These are phyloP conservation scores for Verticillium zaregamsianum DNA, from an alignment of 2,329 filamentous ascomycete species.

Conservation along the genomic window DNA sequence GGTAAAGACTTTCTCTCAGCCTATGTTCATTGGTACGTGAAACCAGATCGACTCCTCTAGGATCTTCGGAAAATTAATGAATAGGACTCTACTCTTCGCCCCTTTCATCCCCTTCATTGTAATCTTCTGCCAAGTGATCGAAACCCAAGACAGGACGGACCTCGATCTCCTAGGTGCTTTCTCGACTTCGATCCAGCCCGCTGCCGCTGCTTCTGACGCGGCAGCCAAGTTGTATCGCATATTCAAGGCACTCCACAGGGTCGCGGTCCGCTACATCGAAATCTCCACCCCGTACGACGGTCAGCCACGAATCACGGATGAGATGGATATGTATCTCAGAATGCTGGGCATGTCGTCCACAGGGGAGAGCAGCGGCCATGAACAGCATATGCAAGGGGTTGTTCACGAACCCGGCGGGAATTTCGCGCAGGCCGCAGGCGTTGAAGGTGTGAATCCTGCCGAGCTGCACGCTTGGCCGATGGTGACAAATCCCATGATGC, in stretches of 20 bases:
- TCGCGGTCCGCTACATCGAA: slow-evolving; percentile 56
- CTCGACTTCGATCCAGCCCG: slow-evolving; percentile 43
- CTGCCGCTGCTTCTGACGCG: slow-evolving; percentile 38
- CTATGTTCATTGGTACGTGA: slow-evolving; percentile 36
- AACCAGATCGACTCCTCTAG: background rate
- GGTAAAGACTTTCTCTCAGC: slow-evolving; percentile 28
- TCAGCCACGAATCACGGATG: slow-evolving; percentile 17
- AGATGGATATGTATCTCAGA: slow-evolving; percentile 46
- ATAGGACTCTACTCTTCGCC: slow-evolving; percentile 41
- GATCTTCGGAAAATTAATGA: background rate
- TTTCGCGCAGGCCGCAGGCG: background rate
- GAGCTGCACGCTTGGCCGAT: background rate
- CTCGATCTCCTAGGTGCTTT: slow-evolving; percentile 42
- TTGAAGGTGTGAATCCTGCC: background rate
- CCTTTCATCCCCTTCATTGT: slow-evolving; percentile 52
- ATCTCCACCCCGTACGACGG: slow-evolving; percentile 6
- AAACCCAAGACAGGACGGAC: slow-evolving; percentile 36
- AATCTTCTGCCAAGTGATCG: slow-evolving; percentile 44
- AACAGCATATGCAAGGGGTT: background rate
- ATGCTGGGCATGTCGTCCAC: slow-evolving; percentile 38
- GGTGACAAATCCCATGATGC: slow-evolving; percentile 18
- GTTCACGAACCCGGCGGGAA: background rate
- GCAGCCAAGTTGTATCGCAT: slow-evolving; percentile 52
- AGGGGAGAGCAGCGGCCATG: background rate
- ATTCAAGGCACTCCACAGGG: slow-evolving; percentile 52